phyloP scores from a whole-genome alignment of 2,329 filamentous ascomycete genomes.

The Epichloe gansuensis region DNA sequence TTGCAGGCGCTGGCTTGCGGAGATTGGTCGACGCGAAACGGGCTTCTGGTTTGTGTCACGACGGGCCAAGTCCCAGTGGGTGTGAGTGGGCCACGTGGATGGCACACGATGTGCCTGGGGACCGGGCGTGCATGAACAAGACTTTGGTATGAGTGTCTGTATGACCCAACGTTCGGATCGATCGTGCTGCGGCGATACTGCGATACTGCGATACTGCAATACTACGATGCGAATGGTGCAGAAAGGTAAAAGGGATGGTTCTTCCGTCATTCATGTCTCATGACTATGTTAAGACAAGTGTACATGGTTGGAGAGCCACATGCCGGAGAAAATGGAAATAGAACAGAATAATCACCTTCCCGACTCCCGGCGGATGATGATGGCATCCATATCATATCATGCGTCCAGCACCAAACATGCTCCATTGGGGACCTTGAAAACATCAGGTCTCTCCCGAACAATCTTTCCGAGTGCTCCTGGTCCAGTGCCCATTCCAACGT shows the following conservation, averaged over 20 bases:
- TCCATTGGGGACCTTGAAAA: slow-evolving; percentile 4
- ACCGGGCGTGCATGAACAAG: not conserved
- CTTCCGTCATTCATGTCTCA: not conserved
- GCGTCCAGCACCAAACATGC: slow-evolving; percentile 6
- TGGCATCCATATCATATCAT: not conserved
- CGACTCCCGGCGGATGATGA: not conserved
- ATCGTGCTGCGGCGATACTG: no score
- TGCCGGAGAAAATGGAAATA: not conserved
- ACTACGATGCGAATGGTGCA: no score
- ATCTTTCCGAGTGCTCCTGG: slow-evolving; percentile 4
- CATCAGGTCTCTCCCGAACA: not conserved
- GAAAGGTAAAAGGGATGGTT: not conserved
- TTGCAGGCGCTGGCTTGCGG: not conserved
- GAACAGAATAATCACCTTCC: not conserved
- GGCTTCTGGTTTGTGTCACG: no score
- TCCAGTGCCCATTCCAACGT: slow-evolving; percentile 7
- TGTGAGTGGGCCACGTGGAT: not conserved
- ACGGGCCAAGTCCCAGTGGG: no score
- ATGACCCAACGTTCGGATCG: no score
- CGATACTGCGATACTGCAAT: no score
- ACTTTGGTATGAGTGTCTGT: no score
- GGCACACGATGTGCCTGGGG: not conserved
- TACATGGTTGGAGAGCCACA: not conserved
- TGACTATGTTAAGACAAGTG: not conserved
- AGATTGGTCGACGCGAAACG: not conserved